Evolutionary conservation across 192 early-diverging fungal species (phyloP).

Genomic region (Coemansia asiatica): DNA sequence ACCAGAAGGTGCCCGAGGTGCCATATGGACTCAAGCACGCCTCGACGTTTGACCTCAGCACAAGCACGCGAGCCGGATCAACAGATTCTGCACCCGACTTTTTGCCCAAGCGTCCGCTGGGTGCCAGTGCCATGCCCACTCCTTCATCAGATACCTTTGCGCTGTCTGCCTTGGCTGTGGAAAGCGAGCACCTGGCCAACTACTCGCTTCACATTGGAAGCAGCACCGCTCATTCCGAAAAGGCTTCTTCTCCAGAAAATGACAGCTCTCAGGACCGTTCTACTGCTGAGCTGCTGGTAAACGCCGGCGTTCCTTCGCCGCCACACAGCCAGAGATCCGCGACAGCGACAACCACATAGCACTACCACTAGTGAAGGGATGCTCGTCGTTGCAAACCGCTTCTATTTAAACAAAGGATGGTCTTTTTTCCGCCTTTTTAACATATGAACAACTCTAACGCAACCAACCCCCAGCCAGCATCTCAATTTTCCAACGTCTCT

Average conservation of each 20-base stretch:
- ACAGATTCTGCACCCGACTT: constrained; percentile 55
- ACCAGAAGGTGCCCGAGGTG: constrained; percentile 50
- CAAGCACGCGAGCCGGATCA: constrained; percentile 46
- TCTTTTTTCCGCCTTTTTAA: too few species aligned
- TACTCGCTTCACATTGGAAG: constrained; percentile 42
- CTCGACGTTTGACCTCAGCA: constrained; percentile 42
- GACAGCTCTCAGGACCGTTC: not conserved
- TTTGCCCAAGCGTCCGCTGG: constrained; percentile 35
- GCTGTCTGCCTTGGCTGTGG: constrained; percentile 14
- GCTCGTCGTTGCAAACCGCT: too few species aligned
- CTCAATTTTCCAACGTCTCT: not conserved
- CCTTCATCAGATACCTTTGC: constrained; percentile 8
- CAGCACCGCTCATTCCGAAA: not conserved
- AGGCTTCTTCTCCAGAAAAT: not conserved
- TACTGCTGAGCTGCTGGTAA: constrained; percentile 20
- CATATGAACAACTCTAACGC: not conserved
- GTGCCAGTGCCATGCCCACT: constrained; percentile 9
- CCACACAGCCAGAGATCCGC: constrained; percentile 31
- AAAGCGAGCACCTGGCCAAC: constrained; percentile 22
- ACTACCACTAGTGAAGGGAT: not conserved
- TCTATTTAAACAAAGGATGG: too few species aligned
- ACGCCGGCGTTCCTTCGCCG: constrained; percentile 30
- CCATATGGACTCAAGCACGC: constrained; percentile 54
- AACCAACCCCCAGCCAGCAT: not conserved
- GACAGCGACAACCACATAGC: constrained; percentile 8